phyloP scores from a whole-genome alignment of 139 green algal species.

The Coelastrella sp. region DNA sequence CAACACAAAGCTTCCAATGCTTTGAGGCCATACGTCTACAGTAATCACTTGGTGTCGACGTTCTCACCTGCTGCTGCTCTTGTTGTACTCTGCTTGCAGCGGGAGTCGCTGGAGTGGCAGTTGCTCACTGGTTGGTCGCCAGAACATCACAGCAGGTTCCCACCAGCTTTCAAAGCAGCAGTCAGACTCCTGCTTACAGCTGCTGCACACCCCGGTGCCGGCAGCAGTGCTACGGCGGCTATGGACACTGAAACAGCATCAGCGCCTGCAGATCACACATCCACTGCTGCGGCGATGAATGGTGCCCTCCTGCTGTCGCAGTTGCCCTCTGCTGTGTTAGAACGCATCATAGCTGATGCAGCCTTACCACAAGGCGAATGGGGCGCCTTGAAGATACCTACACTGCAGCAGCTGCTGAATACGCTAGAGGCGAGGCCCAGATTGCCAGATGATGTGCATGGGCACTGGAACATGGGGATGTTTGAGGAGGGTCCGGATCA shows the following conservation, averaged over 20 bases:
- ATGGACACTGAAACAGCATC: neutral
- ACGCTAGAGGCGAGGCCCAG: neutral
- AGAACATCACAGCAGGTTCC: slow-evolving; percentile 7
- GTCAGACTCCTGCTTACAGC: slow-evolving; percentile 15
- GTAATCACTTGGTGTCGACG: no score
- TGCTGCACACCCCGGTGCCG: neutral
- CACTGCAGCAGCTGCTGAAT: neutral
- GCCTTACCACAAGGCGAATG: slow-evolving; percentile 7
- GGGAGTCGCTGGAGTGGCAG: slow-evolving; percentile 25
- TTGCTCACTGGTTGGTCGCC: slow-evolving; percentile 10
- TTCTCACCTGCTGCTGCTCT: neutral
- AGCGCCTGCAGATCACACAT: neutral
- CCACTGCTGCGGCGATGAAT: neutral
- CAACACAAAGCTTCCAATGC: no score
- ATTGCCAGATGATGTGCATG: neutral
- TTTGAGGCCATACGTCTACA: no score
- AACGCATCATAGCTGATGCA: slow-evolving; percentile 12
- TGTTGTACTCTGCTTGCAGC: neutral
- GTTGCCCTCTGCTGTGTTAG: slow-evolving; percentile 15
- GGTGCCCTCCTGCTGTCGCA: neutral
- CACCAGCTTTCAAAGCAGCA: neutral
- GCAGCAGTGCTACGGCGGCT: neutral
- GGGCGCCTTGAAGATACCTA: neutral
- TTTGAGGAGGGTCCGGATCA: neutral
- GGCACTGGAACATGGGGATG: neutral